Conservation (phyloP, 495 filamentous ascomycete species). For the Aspergillus egyptiacus region DNA sequence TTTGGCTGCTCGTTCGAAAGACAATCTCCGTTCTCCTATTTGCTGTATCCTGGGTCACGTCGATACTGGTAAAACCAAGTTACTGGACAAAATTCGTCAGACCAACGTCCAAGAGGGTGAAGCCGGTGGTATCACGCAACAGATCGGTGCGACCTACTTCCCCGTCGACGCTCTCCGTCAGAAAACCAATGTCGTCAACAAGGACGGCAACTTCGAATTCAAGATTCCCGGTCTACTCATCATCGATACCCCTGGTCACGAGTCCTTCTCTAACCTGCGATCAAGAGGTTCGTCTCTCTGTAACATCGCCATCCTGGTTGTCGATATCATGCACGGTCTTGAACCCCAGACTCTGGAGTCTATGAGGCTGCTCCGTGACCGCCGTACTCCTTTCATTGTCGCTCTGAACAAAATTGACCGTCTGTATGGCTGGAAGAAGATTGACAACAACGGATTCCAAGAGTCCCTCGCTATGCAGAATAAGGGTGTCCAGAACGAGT, state of each 20-base stretch:
- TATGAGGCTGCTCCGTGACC: conserved; percentile 86
- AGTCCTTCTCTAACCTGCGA: conserved; percentile 97
- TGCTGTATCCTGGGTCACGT: conserved; percentile 99
- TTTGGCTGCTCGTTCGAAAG: conserved; percentile 82
- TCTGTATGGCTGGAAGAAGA: conserved; percentile 96
- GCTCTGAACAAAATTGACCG: conserved; percentile 99
- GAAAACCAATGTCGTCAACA: conserved; percentile 91
- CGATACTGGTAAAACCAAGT: conserved; percentile 99
- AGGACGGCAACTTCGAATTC: conserved; percentile 86
- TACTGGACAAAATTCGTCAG: conserved; percentile 97
- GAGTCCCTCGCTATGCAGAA: conserved; percentile 85
- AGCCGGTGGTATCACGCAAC: conserved; percentile 99
- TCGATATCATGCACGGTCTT: conserved; percentile 99
- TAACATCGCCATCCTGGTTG: conserved; percentile 98
- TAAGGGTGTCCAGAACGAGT: conserved; percentile 92
- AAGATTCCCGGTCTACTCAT: conserved; percentile 96
- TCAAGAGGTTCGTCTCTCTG: conserved; percentile 95
- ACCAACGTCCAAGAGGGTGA: conserved; percentile 99
- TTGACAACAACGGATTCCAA: conserved; percentile 96
- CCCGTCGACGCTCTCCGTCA: conserved; percentile 85
- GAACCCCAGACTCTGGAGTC: conserved; percentile 98
- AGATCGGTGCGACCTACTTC: conserved; percentile 99
- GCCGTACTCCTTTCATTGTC: conserved; percentile 97
- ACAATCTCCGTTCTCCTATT: conserved; percentile 94
- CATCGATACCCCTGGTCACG: conserved; percentile 99